Percentiles rank a stretch among this genome's conserved stretches.
Conservation (phyloP, 352 stramenopile genomes). For the Globisporangium ultimum region DNA sequence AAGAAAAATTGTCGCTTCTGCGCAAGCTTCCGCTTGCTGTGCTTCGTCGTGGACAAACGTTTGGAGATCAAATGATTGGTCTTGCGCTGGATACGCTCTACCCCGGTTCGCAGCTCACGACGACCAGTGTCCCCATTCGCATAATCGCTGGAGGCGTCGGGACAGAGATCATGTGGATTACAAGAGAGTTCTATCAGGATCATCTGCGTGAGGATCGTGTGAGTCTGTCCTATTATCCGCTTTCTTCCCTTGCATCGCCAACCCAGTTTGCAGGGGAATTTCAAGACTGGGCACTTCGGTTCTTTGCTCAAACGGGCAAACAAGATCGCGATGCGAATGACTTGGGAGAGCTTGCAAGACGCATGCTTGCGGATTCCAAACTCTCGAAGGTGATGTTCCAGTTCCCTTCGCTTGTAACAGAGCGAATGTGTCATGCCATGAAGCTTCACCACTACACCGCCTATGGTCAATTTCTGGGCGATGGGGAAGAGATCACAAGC, state of each 20-base stretch:
- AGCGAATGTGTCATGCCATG: constrained; percentile 45
- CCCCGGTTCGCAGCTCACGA: constrained; percentile 6
- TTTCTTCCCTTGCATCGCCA: constrained; percentile 5
- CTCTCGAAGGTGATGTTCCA: constrained; percentile 48
- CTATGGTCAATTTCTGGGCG: constrained; percentile 14
- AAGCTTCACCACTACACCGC: constrained; percentile 25
- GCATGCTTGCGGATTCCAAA: constrained; percentile 28
- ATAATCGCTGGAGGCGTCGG: constrained; percentile 33
- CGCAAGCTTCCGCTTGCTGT: constrained; percentile 19
- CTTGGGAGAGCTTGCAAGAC: constrained; percentile 8
- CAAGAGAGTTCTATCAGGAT: constrained; percentile 27
- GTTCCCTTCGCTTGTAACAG: constrained; percentile 50
- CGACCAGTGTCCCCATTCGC: constrained; percentile 19
- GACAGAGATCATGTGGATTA: constrained; percentile 50
- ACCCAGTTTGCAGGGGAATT: constrained; percentile 6
- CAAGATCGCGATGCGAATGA: constrained; percentile 9
- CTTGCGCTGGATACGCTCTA: constrained; percentile 31
- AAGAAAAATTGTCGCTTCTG: constrained; percentile 5
- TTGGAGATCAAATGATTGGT: constrained; percentile 54
- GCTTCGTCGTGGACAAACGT: constrained; percentile 35
- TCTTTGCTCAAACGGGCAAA: constrained; percentile 1
- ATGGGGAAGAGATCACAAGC: constrained; percentile 20
- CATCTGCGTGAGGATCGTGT: constrained; percentile 38
- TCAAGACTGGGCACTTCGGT: constrained; percentile 8
- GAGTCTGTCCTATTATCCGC: constrained; percentile 31